Conservation (phyloP, 1,284 basidiomycete species). For the Takashimella koratensis region DNA sequence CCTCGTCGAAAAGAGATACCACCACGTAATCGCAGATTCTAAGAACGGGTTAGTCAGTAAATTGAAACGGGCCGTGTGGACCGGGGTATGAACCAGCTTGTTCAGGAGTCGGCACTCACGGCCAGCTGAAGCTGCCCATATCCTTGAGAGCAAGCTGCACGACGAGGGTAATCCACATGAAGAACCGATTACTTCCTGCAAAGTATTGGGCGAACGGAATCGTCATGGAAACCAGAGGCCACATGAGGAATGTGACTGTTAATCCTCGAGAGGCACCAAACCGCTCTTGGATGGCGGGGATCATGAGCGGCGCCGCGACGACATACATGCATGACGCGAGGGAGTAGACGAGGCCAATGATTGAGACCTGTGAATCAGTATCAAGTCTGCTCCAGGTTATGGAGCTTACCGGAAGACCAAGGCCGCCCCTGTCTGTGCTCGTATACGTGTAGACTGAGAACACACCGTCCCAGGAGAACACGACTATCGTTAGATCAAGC, state of each 20-base stretch:
- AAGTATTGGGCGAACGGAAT: not conserved
- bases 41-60: no score
- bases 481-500: slow-evolving; percentile 6
- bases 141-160: slow-evolving; percentile 5
- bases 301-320: not conserved
- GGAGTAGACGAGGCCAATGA: not conserved
- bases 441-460: slow-evolving; percentile 25
- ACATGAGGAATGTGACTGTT: not conserved
- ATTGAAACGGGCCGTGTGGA: no score
- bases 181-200: not conserved
- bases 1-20: slow-evolving; percentile 16
- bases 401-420: slow-evolving; percentile 18
- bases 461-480: slow-evolving; percentile 25
- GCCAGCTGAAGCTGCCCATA: slow-evolving; percentile 20
- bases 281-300: not conserved
- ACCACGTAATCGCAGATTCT: not conserved
- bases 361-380: not conserved
- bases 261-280: not conserved
- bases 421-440: slow-evolving; percentile 13
- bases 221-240: not conserved
- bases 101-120: no score
- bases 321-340: not conserved
- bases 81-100: no score
- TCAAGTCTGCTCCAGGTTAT: not conserved
- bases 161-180: not conserved